Evolutionary conservation across 2,329 filamentous ascomycete genomes (phyloP).

Genomic region (Hirsutella thompsonii): DNA sequence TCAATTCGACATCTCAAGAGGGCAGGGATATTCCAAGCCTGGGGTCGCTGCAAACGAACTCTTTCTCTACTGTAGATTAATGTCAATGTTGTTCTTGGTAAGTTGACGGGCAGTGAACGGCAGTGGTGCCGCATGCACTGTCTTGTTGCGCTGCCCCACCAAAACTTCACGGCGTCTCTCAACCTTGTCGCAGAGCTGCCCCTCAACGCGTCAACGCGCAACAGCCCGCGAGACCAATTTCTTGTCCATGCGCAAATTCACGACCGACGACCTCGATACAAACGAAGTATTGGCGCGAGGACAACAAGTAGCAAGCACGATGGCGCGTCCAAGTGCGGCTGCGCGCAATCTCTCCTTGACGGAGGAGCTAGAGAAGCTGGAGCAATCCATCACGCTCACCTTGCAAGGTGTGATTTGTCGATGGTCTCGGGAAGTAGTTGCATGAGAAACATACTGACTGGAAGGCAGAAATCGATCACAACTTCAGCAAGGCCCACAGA

Average conservation of each 20-base stretch:
- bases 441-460: not conserved
- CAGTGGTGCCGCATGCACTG: not conserved
- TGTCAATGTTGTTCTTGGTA: no score
- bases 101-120: not conserved
- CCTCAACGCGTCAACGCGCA: constrained; percentile 3
- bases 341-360: constrained; percentile 61
- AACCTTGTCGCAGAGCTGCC: not conserved
- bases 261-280: no score
- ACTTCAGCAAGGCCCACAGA: constrained; percentile 91
- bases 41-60: no score
- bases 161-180: not conserved
- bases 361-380: constrained; percentile 88
- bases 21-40: no score
- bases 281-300: no score
- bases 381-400: constrained; percentile 93
- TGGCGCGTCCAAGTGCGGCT: constrained; percentile 36
- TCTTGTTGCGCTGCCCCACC: not conserved
- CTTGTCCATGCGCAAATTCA: no score
- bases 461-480: constrained; percentile 80
- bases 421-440: no score
- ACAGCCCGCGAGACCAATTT: not conserved
- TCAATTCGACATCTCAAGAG: no score
- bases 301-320: constrained; percentile 11
- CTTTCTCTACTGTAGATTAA: no score
- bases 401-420: constrained; percentile 55